Evolutionary conservation across 495 filamentous ascomycete genomes (phyloP), one percentile per base, ranked within the genome.

Genomic region (Talaromyces nanjingensis): DNA sequence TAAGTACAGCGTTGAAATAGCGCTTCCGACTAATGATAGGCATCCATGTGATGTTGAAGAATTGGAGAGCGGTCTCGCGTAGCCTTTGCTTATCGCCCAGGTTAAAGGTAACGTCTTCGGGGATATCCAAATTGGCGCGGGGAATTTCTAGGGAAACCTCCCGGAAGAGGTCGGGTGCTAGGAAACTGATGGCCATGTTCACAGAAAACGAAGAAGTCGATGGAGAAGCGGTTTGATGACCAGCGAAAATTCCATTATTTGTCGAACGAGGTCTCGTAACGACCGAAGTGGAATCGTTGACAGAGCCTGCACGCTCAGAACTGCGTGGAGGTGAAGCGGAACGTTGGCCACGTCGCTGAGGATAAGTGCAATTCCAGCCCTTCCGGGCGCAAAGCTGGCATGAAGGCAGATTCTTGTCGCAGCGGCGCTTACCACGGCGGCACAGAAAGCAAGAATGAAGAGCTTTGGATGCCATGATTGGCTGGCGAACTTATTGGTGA

Each of bases 401-500:
- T 7, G 53, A 56, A 9, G 53, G 53, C 5, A 56, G 24, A 22
- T 24, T 27, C 22, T 56, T 56, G 22, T 56, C 27, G 53, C 53
- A 56, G 53, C 53, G 53, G 20, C 53, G 53, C 53, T 56, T 56
- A 56, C 27, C 20, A 14, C 27, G 53, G 5, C 53, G 53, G 16
- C 53, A 56, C 8, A 22, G 9, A 27, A 56, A 56, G 27, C 53
- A 56, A 9, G 53, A 56, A 27, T 24, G 20, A n/a, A 56, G 53
- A 56, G 53, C 53, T 3, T 14, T 24, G 5, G 53, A 29, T 0
- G 53, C 12, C 53, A 56, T 56, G 49, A 16, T 54, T 22, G 18
- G 24, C 69, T 54, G 76, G 12, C 11, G 49, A 54, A 24, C 11
- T 22, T 20, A 22, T 18, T 24, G 49, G 2, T 54, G 49, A 54